Conservation (phyloP, 441 rosid species). For the Bruguiera hainesii region DNA sequence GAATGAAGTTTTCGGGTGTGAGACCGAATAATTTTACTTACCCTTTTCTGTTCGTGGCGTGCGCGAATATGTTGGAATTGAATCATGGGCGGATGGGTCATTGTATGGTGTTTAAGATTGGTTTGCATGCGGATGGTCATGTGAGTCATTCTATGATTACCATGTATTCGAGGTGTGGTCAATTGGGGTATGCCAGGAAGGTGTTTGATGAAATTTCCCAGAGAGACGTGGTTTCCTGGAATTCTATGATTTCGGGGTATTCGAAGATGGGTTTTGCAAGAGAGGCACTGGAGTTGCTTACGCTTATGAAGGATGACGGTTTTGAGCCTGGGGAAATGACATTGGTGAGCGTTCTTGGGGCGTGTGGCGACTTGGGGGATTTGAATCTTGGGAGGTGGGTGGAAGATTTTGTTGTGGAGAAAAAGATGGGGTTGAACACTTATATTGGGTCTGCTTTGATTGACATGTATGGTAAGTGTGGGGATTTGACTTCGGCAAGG, state of each 20-base stretch:
- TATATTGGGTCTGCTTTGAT: slow-evolving; percentile 68
- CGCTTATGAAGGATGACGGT: slow-evolving; percentile 50
- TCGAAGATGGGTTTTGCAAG: slow-evolving; percentile 53
- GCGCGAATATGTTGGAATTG: slow-evolving; percentile 51
- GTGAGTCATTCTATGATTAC: slow-evolving; percentile 57
- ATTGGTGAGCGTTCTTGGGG: slow-evolving; percentile 65
- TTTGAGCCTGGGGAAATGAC: slow-evolving; percentile 73
- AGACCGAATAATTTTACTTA: slow-evolving; percentile 64
- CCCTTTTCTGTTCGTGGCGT: slow-evolving; percentile 63
- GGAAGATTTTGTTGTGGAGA: slow-evolving; percentile 41
- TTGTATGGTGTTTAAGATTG: slow-evolving; percentile 48
- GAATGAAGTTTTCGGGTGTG: slow-evolving; percentile 51
- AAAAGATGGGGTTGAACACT: slow-evolving; percentile 45
- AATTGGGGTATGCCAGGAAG: slow-evolving; percentile 44
- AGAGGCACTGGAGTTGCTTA: slow-evolving; percentile 57
- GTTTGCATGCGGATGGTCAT: slow-evolving; percentile 51
- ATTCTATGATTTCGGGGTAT: slow-evolving; percentile 81
- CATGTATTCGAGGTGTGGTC: slow-evolving; percentile 45
- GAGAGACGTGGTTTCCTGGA: slow-evolving; percentile 73
- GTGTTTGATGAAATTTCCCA: slow-evolving; percentile 67
- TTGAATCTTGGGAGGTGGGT: slow-evolving; percentile 57
- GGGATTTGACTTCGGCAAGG: slow-evolving; percentile 61
- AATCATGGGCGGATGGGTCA: slow-evolving; percentile 52
- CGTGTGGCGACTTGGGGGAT: slow-evolving; percentile 66
- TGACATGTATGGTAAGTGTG: slow-evolving; percentile 80